phyloP scores from a whole-genome alignment of 495 filamentous ascomycete genomes.

The Gamarada debralockiae region DNA sequence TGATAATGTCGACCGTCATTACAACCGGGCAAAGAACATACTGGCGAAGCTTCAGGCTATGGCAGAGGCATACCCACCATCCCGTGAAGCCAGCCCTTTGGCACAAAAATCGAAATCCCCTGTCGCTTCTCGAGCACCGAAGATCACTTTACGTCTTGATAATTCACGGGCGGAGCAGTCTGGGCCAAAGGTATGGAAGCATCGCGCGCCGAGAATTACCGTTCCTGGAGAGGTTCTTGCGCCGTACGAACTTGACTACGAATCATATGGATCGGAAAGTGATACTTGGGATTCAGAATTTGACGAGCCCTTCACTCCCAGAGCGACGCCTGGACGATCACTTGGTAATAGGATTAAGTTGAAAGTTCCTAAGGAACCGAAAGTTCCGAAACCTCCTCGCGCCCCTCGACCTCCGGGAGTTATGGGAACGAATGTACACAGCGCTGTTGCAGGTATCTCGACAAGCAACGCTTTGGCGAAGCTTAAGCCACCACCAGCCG shows the following conservation, averaged over 20 bases:
- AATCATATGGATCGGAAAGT: constrained; percentile 40
- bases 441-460: constrained; percentile 59
- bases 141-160: constrained; percentile 63
- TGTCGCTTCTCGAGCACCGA: constrained; percentile 52
- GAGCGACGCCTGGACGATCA: constrained; percentile 10
- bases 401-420: constrained; percentile 39
- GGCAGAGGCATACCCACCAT: constrained; percentile 47
- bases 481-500: constrained; percentile 72
- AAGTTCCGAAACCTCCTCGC: constrained; percentile 39
- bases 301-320: constrained; percentile 23
- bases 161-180: constrained; percentile 29
- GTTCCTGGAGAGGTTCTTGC: constrained; percentile 57
- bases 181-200: constrained; percentile 10
- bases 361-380: constrained; percentile 35
- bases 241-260: constrained; percentile 52
- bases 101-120: constrained; percentile 41
- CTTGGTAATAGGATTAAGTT: constrained; percentile 12
- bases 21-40: constrained; percentile 71
- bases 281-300: constrained; percentile 37
- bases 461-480: constrained; percentile 78
- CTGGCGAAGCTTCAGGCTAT: constrained; percentile 77
- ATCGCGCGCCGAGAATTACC: constrained; percentile 41
- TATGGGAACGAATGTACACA: constrained; percentile 52
- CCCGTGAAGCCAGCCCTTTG: constrained; percentile 42
- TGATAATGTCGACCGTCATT: constrained; percentile 74